Percentiles rank a stretch among this genome's conserved stretches.
These are phyloP conservation scores for Neurospora intermedia DNA, from an alignment of 495 filamentous ascomycete genomes.

Conservation along the genomic window DNA sequence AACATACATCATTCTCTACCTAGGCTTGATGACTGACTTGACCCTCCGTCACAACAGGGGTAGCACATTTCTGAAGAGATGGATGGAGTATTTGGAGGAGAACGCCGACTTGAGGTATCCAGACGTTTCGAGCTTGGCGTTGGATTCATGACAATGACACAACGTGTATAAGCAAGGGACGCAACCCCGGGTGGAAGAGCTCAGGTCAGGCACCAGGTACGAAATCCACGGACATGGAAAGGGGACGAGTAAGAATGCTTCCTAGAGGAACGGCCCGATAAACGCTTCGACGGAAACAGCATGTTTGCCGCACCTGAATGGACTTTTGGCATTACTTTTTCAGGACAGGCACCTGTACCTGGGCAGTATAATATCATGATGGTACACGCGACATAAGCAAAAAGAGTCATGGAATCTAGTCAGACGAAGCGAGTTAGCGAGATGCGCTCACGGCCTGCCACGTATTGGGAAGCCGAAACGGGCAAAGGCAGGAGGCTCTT, in stretches of 20 bases:
- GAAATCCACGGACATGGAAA: background rate
- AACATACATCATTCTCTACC: constrained; percentile 4
- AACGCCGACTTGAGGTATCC: constrained; percentile 79
- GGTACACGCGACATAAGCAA: background rate
- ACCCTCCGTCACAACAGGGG: constrained; percentile 39
- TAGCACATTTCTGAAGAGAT: constrained; percentile 70
- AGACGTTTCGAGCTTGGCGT: constrained; percentile 46
- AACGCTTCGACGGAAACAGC: background rate
- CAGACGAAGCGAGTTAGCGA: background rate
- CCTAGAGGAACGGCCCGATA: background rate
- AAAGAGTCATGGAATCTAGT: background rate
- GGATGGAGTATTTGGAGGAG: constrained; percentile 85
- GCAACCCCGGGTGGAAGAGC: background rate
- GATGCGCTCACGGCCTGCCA: background rate
- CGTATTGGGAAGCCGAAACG: background rate
- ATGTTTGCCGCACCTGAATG: background rate
- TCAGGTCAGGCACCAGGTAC: background rate
- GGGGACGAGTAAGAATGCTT: background rate
- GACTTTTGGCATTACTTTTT: background rate
- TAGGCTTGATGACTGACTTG: constrained; percentile 4
- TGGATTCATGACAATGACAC: constrained; percentile 1
- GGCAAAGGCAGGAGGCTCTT: background rate
- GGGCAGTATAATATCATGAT: background rate
- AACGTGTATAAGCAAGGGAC: background rate
- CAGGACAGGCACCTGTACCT: background rate